Evolutionary conservation across 371 early-diverging fungal genomes (phyloP).

Genomic region (Neoconidiobolus thromboides): DNA sequence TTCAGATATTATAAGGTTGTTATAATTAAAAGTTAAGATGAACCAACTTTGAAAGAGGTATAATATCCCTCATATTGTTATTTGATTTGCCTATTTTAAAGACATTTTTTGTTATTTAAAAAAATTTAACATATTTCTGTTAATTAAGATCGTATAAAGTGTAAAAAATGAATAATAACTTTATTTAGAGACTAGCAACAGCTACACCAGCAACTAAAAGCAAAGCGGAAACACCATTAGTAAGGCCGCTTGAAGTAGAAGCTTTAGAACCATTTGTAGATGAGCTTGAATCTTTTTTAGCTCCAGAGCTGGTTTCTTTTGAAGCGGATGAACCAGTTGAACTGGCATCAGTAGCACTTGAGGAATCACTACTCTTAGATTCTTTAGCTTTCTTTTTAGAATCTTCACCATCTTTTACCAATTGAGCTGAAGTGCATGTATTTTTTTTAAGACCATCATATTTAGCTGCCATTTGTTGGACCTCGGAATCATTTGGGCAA

Average conservation of each 20-base stretch:
- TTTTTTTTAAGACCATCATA: neutral
- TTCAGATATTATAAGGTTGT: too few species aligned
- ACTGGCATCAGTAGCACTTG: neutral
- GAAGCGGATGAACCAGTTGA: neutral
- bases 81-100: too few species aligned
- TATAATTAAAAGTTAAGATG: too few species aligned
- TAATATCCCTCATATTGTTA: too few species aligned
- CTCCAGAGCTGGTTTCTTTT: neutral
- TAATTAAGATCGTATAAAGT: too few species aligned
- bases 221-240: too few species aligned
- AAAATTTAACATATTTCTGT: too few species aligned
- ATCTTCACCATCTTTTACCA: neutral
- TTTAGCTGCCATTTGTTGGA: neutral
- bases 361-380: neutral
- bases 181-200: too few species aligned
- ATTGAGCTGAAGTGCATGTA: neutral
- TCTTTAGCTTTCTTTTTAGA: neutral
- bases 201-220: too few species aligned
- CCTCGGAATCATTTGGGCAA: neutral
- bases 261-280: neutral
- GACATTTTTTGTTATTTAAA: too few species aligned
- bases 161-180: too few species aligned
- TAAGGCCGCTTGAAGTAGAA: neutral
- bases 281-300: neutral
- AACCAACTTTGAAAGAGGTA: too few species aligned